Conservation (phyloP, 441 rosid species). For the Gossypium davidsonii region DNA sequence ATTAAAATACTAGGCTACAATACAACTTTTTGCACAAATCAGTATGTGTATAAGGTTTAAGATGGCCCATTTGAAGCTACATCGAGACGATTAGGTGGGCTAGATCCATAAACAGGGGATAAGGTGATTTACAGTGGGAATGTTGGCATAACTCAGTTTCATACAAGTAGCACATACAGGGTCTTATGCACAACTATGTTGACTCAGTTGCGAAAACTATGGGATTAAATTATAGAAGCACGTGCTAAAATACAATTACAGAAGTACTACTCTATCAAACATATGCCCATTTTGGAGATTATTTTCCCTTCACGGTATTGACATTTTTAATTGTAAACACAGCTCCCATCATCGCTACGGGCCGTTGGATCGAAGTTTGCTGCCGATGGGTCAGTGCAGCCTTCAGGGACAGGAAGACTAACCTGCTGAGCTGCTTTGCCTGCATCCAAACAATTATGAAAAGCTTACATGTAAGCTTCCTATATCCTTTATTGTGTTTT, state of each 20-base stretch:
- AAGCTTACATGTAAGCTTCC: neutral
- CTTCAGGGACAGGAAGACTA: constrained; percentile 40
- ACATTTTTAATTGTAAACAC: constrained; percentile 9
- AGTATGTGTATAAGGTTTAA: too few species aligned
- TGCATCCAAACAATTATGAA: constrained; percentile 14
- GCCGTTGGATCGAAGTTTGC: constrained; percentile 12
- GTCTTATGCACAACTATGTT: too few species aligned
- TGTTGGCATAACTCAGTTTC: neutral
- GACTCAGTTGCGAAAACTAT: neutral
- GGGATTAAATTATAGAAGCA: neutral
- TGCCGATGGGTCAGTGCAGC: constrained; percentile 41
- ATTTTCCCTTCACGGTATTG: neutral
- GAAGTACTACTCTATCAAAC: neutral
- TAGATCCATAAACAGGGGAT: neutral
- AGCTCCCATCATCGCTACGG: constrained; percentile 16
- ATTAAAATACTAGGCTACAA: neutral
- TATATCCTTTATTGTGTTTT: constrained; percentile 5
- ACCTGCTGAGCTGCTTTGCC: constrained; percentile 43
- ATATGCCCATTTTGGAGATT: neutral
- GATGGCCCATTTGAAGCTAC: neutral
- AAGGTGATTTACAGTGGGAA: neutral
- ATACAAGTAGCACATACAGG: too few species aligned
- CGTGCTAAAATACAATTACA: neutral
- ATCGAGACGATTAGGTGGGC: neutral
- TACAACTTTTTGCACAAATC: neutral